Conservation (phyloP, 257 asterid genomes). For the Solanum ossicruentum region DNA sequence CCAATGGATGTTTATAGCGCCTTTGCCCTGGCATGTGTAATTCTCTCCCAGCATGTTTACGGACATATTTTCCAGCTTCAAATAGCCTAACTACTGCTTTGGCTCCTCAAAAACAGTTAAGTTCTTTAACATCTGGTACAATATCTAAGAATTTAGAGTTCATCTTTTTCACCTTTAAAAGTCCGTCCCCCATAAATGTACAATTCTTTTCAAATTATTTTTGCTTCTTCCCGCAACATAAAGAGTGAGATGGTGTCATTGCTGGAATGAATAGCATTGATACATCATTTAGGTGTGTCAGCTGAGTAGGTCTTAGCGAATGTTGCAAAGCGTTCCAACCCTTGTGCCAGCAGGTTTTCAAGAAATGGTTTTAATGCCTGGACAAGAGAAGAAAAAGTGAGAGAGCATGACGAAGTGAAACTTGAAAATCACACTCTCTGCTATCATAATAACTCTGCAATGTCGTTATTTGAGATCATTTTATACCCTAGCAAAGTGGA, state of each 20-base stretch:
- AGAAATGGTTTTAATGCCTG: conserved; percentile 83
- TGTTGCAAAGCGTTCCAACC: conserved; percentile 49
- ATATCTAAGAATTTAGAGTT: neutral
- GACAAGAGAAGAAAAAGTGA: neutral
- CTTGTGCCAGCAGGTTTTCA: conserved; percentile 53
- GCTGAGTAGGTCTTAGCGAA: conserved; percentile 45
- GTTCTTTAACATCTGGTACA: neutral
- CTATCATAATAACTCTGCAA: neutral
- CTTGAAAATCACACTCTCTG: neutral
- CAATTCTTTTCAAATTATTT: neutral
- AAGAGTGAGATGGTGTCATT: neutral
- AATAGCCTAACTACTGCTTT: neutral
- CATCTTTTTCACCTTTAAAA: neutral
- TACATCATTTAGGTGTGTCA: conserved; percentile 23
- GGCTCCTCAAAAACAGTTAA: neutral
- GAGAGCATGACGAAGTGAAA: neutral
- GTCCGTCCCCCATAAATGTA: neutral
- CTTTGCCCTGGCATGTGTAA: neutral
- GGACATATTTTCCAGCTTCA: neutral
- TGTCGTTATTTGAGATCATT: neutral
- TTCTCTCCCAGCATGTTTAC: neutral
- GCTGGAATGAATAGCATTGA: neutral
- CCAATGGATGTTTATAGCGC: neutral
- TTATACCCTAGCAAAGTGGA: neutral
- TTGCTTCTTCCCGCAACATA: neutral